A percentile compares a stretch with the other conserved stretches of the same genome.
phyloP scores from a whole-genome alignment of 768 basidiomycete species.

The Agrocybe praecox region DNA sequence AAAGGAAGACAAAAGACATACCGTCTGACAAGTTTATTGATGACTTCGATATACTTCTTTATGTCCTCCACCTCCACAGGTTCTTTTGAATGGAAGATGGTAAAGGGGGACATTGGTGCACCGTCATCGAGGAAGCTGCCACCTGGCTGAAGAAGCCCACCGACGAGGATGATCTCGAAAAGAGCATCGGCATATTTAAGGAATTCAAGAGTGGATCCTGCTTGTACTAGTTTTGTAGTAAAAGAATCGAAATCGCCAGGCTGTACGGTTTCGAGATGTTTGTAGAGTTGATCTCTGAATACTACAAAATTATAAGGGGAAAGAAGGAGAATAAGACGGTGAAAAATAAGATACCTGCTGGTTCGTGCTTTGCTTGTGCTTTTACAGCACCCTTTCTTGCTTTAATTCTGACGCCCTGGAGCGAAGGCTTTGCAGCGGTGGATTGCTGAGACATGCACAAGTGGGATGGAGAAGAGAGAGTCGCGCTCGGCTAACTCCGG shows the following conservation, averaged over 20 bases:
- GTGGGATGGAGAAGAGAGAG: constrained; percentile 24
- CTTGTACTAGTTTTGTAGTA: constrained; percentile 83
- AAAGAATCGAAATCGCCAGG: constrained; percentile 83
- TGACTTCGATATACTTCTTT: constrained; percentile 91
- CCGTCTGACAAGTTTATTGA: constrained; percentile 97
- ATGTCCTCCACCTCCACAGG: constrained; percentile 83
- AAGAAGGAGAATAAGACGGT: background rate
- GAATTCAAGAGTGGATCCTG: constrained; percentile 91
- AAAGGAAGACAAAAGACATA: constrained; percentile 28
- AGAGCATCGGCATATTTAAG: constrained; percentile 97
- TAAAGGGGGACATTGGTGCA: constrained; percentile 85
- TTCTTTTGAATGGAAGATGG: constrained; percentile 79
- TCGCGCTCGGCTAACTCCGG: constrained; percentile 24
- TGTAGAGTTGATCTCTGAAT: constrained; percentile 92
- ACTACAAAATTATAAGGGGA: constrained; percentile 42
- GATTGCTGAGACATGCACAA: constrained; percentile 93
- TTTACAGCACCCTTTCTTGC: constrained; percentile 92
- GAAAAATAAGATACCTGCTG: constrained; percentile 48
- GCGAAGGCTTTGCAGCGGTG: constrained; percentile 82
- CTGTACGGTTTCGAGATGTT: constrained; percentile 83
- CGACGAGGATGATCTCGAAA: constrained; percentile 95
- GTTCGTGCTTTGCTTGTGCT: constrained; percentile 93
- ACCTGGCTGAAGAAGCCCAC: constrained; percentile 95
- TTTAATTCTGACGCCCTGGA: constrained; percentile 92
- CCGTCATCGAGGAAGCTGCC: constrained; percentile 89